Base-by-base conservation (phyloP, 2,329 filamentous ascomycete genomes). In the Bipolaris gigantea region DNA sequence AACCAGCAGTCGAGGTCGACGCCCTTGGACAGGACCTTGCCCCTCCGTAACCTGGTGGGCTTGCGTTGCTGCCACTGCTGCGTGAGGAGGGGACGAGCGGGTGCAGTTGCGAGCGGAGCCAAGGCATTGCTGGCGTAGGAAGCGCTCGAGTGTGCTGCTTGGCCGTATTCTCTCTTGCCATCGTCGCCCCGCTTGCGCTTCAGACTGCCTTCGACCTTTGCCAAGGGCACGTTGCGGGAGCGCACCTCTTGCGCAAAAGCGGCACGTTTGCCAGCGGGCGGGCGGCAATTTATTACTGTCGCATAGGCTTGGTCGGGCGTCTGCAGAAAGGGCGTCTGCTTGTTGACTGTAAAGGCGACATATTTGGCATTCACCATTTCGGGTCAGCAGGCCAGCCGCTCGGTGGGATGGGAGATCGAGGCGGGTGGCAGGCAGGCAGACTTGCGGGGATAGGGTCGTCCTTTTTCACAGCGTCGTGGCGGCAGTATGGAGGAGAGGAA, bases 361-460 rank as follows among this genome's bases (percentile, higher is more conserved):
- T 71, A 65, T 61, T 72, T 73, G 25, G 68, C 65, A 65, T 73
- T 72, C 56, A 73, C 70, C 71, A 73, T 73, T 61, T 62, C 68
- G 66, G 59, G 63, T 67, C 67, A 69, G 67, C 70, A 66, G 67
- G 62, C 61, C 67, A 68, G 70, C 64, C 61, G 69, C 63, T 65
- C 66, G 53, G 44, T 50, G 56, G 48, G 52, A 46, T 30, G 48
- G 50, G 56, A 48, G 52, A 45, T 59, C 53, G 49, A 55, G 54
- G 53, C 59, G 60, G 50, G 52, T 55, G 55, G 58, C 45, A 53
- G 59, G 48, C 58, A 52, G 46, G 55, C 56, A 53, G 57, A 53
- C 58, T 57, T 59, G 45, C 36, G 49, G 50, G 35, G 35, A 48
- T 16, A 41, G 43, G 33, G 52, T 40, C 45, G 56, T n/a, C 45